Evolutionary conservation across 2,329 filamentous ascomycete genomes (phyloP).

Genomic region (Colletotrichum musae): DNA sequence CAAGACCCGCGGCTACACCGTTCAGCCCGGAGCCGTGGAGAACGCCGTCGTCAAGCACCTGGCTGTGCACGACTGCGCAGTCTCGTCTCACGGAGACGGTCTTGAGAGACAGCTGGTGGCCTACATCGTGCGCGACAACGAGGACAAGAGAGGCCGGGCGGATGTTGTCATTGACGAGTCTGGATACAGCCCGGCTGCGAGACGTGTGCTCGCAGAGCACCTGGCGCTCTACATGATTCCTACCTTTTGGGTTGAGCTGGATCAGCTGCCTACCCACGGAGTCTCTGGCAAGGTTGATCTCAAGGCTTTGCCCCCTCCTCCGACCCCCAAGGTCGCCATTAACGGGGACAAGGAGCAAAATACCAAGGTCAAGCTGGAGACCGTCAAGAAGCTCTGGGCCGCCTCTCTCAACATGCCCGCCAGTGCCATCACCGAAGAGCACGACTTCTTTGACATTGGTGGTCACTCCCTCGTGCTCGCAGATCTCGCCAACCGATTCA

Average conservation of each 20-base stretch:
- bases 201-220: slow-evolving; percentile 74
- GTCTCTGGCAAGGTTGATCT: slow-evolving; percentile 86
- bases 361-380: slow-evolving; percentile 75
- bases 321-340: slow-evolving; percentile 62
- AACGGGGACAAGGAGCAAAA: slow-evolving; percentile 63
- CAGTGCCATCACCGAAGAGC: slow-evolving; percentile 75
- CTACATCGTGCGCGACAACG: slow-evolving; percentile 79
- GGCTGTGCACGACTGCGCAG: slow-evolving; percentile 79
- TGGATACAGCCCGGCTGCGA: slow-evolving; percentile 79
- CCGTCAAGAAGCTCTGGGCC: slow-evolving; percentile 81
- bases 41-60: slow-evolving; percentile 79
- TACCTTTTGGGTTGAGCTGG: slow-evolving; percentile 80
- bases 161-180: slow-evolving; percentile 77
- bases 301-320: slow-evolving; percentile 78
- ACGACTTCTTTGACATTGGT: slow-evolving; percentile 86
- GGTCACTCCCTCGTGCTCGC: slow-evolving; percentile 86
- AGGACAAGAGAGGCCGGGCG: slow-evolving; percentile 70
- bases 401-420: slow-evolving; percentile 76
- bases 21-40: slow-evolving; percentile 83
- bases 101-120: slow-evolving; percentile 82
- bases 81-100: slow-evolving; percentile 82
- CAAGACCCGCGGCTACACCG: slow-evolving; percentile 83
- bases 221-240: slow-evolving; percentile 90
- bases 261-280: slow-evolving; percentile 79
- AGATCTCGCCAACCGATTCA: slow-evolving; percentile 79